These are phyloP conservation scores for Pelagomonas calceolata DNA, from an alignment of 108 stramenopile species.

Conservation along the genomic window DNA sequence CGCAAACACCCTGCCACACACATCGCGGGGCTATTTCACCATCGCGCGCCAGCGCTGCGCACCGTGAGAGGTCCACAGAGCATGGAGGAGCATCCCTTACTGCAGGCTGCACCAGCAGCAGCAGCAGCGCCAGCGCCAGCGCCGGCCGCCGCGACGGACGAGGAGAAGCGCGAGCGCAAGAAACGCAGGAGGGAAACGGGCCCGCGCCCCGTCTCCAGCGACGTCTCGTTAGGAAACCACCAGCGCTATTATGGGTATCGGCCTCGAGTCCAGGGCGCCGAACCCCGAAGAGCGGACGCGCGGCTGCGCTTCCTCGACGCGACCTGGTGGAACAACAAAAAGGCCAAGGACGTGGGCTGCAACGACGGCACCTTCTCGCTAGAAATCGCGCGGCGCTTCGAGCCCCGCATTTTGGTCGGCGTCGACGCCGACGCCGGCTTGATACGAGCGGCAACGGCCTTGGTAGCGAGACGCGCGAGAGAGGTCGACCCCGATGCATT, in stretches of 20 bases:
- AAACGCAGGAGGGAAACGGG: too few relatives aligned
- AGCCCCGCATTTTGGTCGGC: neutral
- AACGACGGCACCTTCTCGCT: neutral
- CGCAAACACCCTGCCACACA: too few relatives aligned
- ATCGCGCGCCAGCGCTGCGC: too few relatives aligned
- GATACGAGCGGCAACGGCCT: neutral
- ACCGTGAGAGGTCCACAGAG: too few relatives aligned
- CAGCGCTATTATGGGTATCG: neutral
- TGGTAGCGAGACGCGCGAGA: neutral
- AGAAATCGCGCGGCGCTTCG: neutral
- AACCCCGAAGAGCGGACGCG: neutral
- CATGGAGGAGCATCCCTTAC: too few relatives aligned
- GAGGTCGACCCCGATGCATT: neutral
- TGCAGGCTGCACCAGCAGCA: too few relatives aligned
- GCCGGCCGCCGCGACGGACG: too few relatives aligned
- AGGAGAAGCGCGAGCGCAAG: too few relatives aligned
- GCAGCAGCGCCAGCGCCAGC: too few relatives aligned
- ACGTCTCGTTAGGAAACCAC: neutral
- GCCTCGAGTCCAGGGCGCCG: neutral
- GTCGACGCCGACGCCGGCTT: neutral
- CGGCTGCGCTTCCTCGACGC: neutral
- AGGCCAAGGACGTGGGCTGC: neutral
- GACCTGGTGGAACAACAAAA: neutral
- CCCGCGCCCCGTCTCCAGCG: neutral
- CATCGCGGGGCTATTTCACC: too few relatives aligned